Evolutionary conservation across 176 grass and related monocot species (phyloP), one percentile per base, ranked within the genome.

Genomic region (Leersia perrieri): DNA sequence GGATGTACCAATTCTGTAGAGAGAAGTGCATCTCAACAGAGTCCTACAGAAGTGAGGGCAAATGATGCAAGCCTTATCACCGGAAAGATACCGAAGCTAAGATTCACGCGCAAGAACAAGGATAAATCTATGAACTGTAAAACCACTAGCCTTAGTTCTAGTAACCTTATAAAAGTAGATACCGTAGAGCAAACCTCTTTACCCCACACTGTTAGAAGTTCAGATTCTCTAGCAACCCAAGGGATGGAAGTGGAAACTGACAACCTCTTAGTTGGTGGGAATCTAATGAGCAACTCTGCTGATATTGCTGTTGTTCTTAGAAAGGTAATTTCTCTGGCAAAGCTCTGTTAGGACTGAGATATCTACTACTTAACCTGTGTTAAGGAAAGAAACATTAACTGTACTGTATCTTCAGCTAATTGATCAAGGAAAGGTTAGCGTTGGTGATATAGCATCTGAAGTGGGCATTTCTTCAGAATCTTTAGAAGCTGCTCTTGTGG

Each of bases 391-490:
- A 60, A 0, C 49, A 58, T 60, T 84, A 38, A 88, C 14, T 73
- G 66, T 34, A 33, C 76, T 62, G 28, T 63, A 51, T 92, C 75
- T 88, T 78, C 82, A 99, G 96, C 61, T 95, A 82, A 95, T 99
- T 74, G 96, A 93, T 77, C 71, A 60, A 62, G 96, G 96, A 45
- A 91, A 91, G 35, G 79, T 91, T 87, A 87, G 45, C 74, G 84
- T 94, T 69, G 77, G 79, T 65, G 96, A 99, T 88, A 73, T 99
- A 89, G 96, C 96, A 82, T 92, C 87, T 18, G 93, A 95, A 84
- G 82, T 95, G 35, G 96, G 96, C 11, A 95, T 99, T 74, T 99
- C 96, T 68, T 85, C 89, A 9, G 93, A 93, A 87, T 99, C 96
- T 49, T 88, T 99, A 65, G 83, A 99, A 80, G 96, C 96, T 81